Evolutionary conservation across 179 eudicot genomes (phyloP).

Genomic region (Patellifolia procumbens): DNA sequence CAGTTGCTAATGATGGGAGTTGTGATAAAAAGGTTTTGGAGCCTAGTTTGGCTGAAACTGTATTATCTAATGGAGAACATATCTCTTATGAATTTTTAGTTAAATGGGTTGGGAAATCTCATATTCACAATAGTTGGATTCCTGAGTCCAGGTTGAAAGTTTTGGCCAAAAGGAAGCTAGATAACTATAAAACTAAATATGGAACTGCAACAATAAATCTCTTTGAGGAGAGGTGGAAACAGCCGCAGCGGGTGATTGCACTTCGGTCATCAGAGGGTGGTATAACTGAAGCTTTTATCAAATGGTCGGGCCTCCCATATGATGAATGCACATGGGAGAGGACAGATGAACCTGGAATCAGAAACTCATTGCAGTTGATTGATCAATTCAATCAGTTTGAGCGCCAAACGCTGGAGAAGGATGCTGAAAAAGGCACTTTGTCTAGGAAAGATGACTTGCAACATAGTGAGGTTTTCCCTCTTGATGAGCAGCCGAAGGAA

Average conservation of each 20-base stretch:
- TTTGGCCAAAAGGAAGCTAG: constrained; percentile 88
- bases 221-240: constrained; percentile 79
- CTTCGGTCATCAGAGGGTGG: constrained; percentile 52
- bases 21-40: constrained; percentile 30
- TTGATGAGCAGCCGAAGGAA: constrained; percentile 87
- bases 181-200: constrained; percentile 84
- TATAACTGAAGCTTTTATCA: constrained; percentile 67
- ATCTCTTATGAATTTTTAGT: constrained; percentile 73
- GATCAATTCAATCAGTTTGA: constrained; percentile 69
- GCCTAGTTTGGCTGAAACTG: constrained; percentile 30
- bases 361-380: constrained; percentile 50
- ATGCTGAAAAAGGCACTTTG: constrained; percentile 39
- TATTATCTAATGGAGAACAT: constrained; percentile 28
- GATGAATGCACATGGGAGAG: constrained; percentile 99
- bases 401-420: constrained; percentile 56
- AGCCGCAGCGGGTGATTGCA: constrained; percentile 83
- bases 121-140: constrained; percentile 87
- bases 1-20: constrained; percentile 20
- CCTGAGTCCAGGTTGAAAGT: constrained; percentile 76
- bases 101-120: constrained; percentile 95
- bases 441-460: constrained; percentile 39
- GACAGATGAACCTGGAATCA: constrained; percentile 66
- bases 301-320: constrained; percentile 92
- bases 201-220: constrained; percentile 76
- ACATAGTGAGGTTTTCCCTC: constrained; percentile 58